Conservation (phyloP, 495 filamentous ascomycete genomes). For the Lentithecium fluviatile region DNA sequence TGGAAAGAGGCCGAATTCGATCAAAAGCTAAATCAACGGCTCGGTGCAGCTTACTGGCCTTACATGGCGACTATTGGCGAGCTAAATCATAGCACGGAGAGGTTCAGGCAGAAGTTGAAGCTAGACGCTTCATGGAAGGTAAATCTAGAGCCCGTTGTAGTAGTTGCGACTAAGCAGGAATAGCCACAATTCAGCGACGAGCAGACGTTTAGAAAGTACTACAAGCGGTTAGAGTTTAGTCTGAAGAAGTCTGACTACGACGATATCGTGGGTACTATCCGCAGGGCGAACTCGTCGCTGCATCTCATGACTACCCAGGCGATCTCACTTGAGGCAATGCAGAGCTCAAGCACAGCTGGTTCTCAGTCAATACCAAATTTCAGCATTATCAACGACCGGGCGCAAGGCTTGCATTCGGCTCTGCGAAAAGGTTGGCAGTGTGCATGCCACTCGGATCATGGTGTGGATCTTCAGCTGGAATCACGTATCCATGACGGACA, state of each 20-base stretch:
- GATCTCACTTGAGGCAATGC: slow-evolving; percentile 10
- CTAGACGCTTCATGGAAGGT: slow-evolving; percentile 20
- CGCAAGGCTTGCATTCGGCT: slow-evolving; percentile 18
- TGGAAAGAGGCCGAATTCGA: slow-evolving; percentile 29
- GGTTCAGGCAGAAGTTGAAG: slow-evolving; percentile 19
- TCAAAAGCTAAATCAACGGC: slow-evolving; percentile 8
- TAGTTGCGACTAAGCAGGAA: neutral
- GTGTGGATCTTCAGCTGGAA: slow-evolving; percentile 21
- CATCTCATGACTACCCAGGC: slow-evolving; percentile 26
- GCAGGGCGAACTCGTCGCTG: slow-evolving; percentile 16
- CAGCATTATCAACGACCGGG: slow-evolving; percentile 16
- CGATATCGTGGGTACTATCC: slow-evolving; percentile 17
- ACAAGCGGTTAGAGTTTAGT: slow-evolving; percentile 24
- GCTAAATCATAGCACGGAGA: neutral
- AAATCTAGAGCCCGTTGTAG: neutral
- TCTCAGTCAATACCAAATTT: slow-evolving; percentile 14
- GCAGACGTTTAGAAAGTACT: slow-evolving; percentile 18
- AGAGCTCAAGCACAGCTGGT: slow-evolving; percentile 1
- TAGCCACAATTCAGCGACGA: slow-evolving; percentile 28
- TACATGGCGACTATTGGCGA: slow-evolving; percentile 19
- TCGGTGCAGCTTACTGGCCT: slow-evolving; percentile 10
- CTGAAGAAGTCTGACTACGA: slow-evolving; percentile 24
- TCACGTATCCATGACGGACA: slow-evolving; percentile 13
- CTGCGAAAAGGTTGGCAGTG: slow-evolving; percentile 24
- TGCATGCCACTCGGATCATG: slow-evolving; percentile 27